Evolutionary conservation across 805 yeast species (phyloP), one percentile per base, ranked within the genome.

Genomic region (Teunomyces tritomae): DNA sequence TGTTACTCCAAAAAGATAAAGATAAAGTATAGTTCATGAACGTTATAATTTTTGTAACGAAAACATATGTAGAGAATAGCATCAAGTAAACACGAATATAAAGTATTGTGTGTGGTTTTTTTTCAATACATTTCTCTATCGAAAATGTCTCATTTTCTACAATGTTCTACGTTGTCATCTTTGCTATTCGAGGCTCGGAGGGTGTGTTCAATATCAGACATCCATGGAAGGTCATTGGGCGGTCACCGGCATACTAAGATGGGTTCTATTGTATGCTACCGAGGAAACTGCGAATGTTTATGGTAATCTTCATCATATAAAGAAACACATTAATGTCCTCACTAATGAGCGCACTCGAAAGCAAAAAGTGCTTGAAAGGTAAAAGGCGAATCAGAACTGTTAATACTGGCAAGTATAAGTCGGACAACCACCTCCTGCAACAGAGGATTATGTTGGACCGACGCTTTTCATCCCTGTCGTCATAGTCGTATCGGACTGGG

Each of bases 201-300:
- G 36, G 36, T 13, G 24, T 20, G 24, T 36, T 37, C 40, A 37
- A 40, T 49, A 82, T 86, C 94, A 85, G 94, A 86, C 94, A 85
- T 86, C 91, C 94, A 83, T 82, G 91, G 92, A 86, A 85, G 92
- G 88, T 72, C 76, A 54, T 62, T 65, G 76, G 77, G 89, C 94
- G 92, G 91, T 85, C 91, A 86, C 90, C 73, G 89, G 70, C 80
- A 76, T 77, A 82, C 85, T 69, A 80, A 78, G 84, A 77, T 85
- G 87, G 91, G 91, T 84, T 85, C 89, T 72, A 72, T 71, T 78
- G 90, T 83, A 82, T 77, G 82, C 87, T 86, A 85, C 91, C 94
- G 94, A 81, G 92, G 91, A 86, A 85, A 86, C 94, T 86, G 94
- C 92, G 94, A 86, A 85, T 85, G 94, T 84, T 78, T 71, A 75